Evolutionary conservation across 2,329 filamentous ascomycete species (phyloP).

Genomic region (Emergomyces pasteurianus): DNA sequence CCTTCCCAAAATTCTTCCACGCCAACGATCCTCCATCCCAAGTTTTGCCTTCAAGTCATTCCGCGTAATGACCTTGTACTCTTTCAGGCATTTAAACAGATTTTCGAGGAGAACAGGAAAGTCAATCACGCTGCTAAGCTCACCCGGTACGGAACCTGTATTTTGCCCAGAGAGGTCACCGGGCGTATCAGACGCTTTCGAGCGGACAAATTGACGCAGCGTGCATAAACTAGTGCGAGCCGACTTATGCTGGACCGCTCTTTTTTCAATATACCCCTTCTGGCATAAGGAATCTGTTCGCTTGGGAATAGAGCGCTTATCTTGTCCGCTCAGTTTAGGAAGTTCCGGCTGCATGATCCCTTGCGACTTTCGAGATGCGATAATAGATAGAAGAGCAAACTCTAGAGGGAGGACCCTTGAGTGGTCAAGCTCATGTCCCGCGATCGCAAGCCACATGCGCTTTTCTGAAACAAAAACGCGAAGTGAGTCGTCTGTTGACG

Average conservation of each 20-base stretch:
- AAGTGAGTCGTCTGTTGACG: constrained; percentile 10
- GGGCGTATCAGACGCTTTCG: constrained; percentile 1
- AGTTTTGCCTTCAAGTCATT: constrained; percentile 41
- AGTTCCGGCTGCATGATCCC: constrained; percentile 50
- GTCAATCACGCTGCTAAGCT: constrained; percentile 29
- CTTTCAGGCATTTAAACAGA: constrained; percentile 38
- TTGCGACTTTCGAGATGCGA: constrained; percentile 41
- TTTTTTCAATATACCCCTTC: constrained; percentile 52
- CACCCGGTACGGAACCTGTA: constrained; percentile 3
- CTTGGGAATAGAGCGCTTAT: constrained; percentile 52
- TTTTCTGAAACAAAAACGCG: constrained; percentile 43
- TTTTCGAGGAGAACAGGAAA: constrained; percentile 39
- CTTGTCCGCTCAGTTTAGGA: constrained; percentile 44
- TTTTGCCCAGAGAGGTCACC: constrained; percentile 10
- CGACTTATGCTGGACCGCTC: constrained; percentile 35
- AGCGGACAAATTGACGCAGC: constrained; percentile 36
- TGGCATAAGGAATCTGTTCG: constrained; percentile 45
- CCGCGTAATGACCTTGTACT: constrained; percentile 40
- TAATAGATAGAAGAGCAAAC: constrained; percentile 46
- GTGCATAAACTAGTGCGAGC: constrained; percentile 46
- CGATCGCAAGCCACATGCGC: constrained; percentile 47
- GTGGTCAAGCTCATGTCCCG: constrained; percentile 47
- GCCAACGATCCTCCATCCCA: constrained; percentile 27
- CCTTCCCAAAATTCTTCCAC: constrained; percentile 29
- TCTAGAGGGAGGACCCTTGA: constrained; percentile 42